These are phyloP conservation scores for Trichoderma harzianum DNA, from an alignment of 2,329 filamentous ascomycete genomes.

Conservation along the genomic window DNA sequence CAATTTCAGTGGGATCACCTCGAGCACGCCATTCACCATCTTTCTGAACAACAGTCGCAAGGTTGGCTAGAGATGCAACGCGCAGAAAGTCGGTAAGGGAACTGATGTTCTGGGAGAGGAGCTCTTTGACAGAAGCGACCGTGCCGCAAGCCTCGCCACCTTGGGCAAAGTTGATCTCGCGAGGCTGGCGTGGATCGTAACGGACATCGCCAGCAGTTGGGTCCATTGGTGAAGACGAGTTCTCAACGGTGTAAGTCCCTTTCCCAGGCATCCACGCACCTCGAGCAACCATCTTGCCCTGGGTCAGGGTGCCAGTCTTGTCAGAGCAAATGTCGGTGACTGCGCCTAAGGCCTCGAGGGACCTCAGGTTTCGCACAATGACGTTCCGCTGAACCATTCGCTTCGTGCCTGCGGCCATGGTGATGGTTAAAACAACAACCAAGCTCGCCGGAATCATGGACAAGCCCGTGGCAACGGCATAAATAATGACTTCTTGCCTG, in stretches of 20 bases:
- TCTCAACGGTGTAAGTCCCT: neutral
- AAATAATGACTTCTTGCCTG: neutral
- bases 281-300: neutral
- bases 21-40: conserved; percentile 58
- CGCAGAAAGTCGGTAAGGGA: neutral
- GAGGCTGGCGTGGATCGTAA: neutral
- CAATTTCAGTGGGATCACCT: conserved; percentile 65
- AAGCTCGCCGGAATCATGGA: neutral
- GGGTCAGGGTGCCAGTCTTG: neutral
- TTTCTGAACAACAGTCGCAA: conserved; percentile 46
- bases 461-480: neutral
- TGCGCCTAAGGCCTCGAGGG: neutral
- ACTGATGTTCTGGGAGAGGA: neutral
- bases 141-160: conserved; percentile 28
- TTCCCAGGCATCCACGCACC: neutral
- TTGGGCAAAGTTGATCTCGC: conserved; percentile 13
- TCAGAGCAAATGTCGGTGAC: neutral
- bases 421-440: neutral
- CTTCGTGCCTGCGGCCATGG: neutral
- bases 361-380: neutral
- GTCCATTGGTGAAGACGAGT: neutral
- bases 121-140: conserved; percentile 25
- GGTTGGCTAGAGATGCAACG: neutral
- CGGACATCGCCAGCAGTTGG: neutral
- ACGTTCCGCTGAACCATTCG: neutral